Conservation (phyloP, 2,329 filamentous ascomycete species). For the Stagonosporopsis chrysanthemi region DNA sequence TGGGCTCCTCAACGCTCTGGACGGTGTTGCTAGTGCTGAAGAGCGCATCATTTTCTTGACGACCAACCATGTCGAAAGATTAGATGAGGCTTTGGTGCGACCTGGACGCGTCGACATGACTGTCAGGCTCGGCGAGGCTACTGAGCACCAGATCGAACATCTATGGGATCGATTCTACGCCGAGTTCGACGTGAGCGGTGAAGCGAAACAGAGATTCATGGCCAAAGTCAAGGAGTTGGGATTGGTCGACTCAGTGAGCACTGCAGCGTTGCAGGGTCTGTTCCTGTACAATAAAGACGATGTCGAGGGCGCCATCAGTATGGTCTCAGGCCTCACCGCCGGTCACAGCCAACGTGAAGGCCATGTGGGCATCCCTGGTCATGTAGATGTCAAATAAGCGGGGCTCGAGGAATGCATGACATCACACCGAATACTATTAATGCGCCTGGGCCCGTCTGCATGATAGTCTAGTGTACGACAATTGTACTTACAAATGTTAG, state of each 20-base stretch:
- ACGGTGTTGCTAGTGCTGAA: slow-evolving; percentile 93
- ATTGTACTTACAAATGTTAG: slow-evolving; percentile 11
- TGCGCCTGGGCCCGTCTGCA: slow-evolving; percentile 1
- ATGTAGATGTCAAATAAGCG: slow-evolving; percentile 39
- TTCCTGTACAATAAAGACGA: slow-evolving; percentile 96
- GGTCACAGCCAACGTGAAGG: slow-evolving; percentile 33
- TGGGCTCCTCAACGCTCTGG: slow-evolving; percentile 73
- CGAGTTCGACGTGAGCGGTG: slow-evolving; percentile 72
- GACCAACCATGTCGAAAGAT: slow-evolving; percentile 89
- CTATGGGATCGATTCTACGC: slow-evolving; percentile 98
- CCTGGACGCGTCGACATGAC: slow-evolving; percentile 95
- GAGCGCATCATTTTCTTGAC: slow-evolving; percentile 94
- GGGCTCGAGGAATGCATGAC: slow-evolving; percentile 18
- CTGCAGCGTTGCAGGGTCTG: slow-evolving; percentile 89
- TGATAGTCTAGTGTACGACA: slow-evolving; percentile 18
- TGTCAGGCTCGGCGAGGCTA: slow-evolving; percentile 86
- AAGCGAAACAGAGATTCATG: slow-evolving; percentile 73
- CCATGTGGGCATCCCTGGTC: slow-evolving; percentile 42
- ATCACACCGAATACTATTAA: slow-evolving; percentile 15
- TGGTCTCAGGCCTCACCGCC: slow-evolving; percentile 69
- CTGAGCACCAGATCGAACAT: slow-evolving; percentile 79
- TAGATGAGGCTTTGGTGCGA: slow-evolving; percentile 87
- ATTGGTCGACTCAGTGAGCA: slow-evolving; percentile 77
- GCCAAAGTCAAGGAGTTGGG: slow-evolving; percentile 72
- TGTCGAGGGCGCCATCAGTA: slow-evolving; percentile 83